These are phyloP conservation scores for Apiotrichum laibachii DNA, from an alignment of 1,284 basidiomycete genomes.

Conservation along the genomic window DNA sequence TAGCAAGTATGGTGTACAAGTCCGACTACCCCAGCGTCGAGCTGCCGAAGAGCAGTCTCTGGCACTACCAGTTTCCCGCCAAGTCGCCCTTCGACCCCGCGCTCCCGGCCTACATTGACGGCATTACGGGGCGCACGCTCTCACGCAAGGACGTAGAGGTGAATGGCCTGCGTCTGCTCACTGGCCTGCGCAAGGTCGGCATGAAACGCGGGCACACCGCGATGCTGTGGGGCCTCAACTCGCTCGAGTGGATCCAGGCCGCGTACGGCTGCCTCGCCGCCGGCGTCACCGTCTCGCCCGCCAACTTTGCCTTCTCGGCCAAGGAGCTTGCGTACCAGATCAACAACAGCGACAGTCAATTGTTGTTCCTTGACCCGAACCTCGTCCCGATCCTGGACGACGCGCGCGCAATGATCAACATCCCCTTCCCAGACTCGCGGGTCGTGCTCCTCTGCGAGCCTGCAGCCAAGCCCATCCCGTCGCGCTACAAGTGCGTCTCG, in stretches of 20 bases:
- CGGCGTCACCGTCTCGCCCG: slow-evolving; percentile 34
- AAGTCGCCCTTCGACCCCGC: slow-evolving; percentile 14
- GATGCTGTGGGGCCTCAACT: slow-evolving; percentile 55
- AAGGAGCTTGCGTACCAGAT: slow-evolving; percentile 47
- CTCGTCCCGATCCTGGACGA: slow-evolving; percentile 50
- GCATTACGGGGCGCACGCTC: slow-evolving; percentile 59
- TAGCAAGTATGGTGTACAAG: slow-evolving; percentile 16
- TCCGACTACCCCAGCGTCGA: slow-evolving; percentile 25
- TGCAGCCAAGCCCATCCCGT: slow-evolving; percentile 11
- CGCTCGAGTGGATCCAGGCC: slow-evolving; percentile 57
- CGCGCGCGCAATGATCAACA: slow-evolving; percentile 17
- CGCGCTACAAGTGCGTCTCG: slow-evolving; percentile 14
- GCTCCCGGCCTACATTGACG: slow-evolving; percentile 65
- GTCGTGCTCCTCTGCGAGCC: slow-evolving; percentile 11
- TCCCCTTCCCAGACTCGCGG: neutral
- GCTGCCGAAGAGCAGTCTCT: slow-evolving; percentile 28
- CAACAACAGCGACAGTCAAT: slow-evolving; percentile 57
- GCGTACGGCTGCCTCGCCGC: slow-evolving; percentile 57
- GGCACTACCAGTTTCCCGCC: slow-evolving; percentile 7
- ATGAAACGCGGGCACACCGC: slow-evolving; percentile 37
- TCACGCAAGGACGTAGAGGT: slow-evolving; percentile 59
- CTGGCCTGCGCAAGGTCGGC: slow-evolving; percentile 53
- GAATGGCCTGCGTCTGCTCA: slow-evolving; percentile 59
- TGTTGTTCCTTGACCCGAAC: slow-evolving; percentile 59
- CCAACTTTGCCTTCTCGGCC: slow-evolving; percentile 41